Conservation (phyloP, 2,329 filamentous ascomycete genomes). For the Colletotrichum sp. region DNA sequence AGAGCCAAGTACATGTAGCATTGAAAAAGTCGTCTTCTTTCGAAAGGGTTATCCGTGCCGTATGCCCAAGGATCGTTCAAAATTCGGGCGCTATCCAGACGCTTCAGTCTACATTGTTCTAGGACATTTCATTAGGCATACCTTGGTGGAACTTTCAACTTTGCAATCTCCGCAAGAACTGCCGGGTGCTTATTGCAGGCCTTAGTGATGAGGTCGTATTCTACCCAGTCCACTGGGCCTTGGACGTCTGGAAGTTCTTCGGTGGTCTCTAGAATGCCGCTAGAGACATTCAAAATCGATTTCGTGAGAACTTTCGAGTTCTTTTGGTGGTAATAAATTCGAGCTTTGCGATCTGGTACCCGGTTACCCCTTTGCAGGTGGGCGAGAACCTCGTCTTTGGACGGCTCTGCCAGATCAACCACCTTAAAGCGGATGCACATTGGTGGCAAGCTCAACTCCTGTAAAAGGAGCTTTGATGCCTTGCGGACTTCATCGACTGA, state of each 20-base stretch:
- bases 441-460: background rate
- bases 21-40: background rate
- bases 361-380: background rate
- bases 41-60: background rate
- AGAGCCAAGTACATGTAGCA: conserved; percentile 50
- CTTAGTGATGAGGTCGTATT: conserved; percentile 63
- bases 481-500: background rate
- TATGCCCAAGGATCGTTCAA: conserved; percentile 38
- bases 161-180: background rate
- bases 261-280: background rate
- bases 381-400: background rate
- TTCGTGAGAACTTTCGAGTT: background rate
- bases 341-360: background rate
- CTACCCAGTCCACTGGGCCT: conserved; percentile 27
- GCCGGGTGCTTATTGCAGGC: conserved; percentile 45
- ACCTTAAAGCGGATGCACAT: background rate
- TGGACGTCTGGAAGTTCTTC: background rate
- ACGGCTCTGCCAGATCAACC: background rate
- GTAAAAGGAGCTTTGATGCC: background rate
- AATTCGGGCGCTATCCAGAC: background rate
- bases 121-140: conserved; percentile 34
- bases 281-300: background rate
- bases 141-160: conserved; percentile 20
- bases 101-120: background rate
- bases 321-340: background rate